Conservation (phyloP, 2,329 filamentous ascomycete genomes). For the Purpureocillium takamizusanense region DNA sequence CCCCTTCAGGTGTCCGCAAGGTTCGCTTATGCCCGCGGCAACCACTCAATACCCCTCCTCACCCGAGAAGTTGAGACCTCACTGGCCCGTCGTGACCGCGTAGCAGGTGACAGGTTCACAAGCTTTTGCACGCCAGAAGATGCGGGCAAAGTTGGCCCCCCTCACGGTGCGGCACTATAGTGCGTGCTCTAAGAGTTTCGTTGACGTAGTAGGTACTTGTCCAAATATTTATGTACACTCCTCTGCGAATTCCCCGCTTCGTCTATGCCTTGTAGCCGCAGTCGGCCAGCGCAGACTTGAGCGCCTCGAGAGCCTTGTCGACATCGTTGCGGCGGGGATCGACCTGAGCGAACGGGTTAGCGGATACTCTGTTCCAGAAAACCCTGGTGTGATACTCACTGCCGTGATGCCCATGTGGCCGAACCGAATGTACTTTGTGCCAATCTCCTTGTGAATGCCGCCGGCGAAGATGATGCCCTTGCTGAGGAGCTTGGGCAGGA, state of each 20-base stretch:
- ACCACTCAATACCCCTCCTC: no score
- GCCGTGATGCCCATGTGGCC: slow-evolving; percentile 97
- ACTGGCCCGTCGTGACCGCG: no score
- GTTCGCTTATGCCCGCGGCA: no score
- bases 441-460: slow-evolving; percentile 93
- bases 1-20: no score
- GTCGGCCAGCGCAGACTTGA: slow-evolving; percentile 67
- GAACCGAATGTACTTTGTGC: slow-evolving; percentile 85
- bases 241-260: background rate
- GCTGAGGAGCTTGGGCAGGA: slow-evolving; percentile 76
- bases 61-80: no score
- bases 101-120: no score
- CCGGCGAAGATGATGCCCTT: slow-evolving; percentile 91
- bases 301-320: slow-evolving; percentile 69
- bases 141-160: no score
- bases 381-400: slow-evolving; percentile 34
- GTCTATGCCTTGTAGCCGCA: slow-evolving; percentile 51
- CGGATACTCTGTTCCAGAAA: background rate
- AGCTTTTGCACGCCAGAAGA: no score
- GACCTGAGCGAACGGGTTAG: slow-evolving; percentile 32
- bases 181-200: background rate
- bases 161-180: no score
- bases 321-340: slow-evolving; percentile 74
- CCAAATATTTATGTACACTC: background rate
- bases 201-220: background rate